Base-by-base conservation (phyloP, 345 rosid species). In the Salix exigua region DNA sequence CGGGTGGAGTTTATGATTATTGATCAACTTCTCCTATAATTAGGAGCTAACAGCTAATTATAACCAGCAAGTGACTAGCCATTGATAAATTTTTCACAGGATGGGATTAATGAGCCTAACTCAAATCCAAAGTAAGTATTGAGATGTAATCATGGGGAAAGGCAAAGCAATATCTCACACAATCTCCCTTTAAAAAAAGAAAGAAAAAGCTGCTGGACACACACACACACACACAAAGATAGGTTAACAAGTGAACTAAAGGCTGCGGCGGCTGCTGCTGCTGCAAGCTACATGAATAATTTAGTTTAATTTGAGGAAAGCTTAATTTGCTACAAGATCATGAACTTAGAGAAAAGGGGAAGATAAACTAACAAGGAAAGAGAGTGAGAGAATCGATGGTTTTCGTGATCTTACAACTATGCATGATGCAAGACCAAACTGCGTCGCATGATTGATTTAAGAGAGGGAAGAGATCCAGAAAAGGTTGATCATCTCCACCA, bases 381-480 rank as follows among this genome's bases (percentile, higher is more conserved):
- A 46, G 21, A 68, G 65, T 50, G 75, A 68, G 78, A 79, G 82
- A 75, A 71, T 62, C 55, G 19, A 81, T 76, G 86, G 86, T 75
- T 73, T 75, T 73, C 68, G 83, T 66, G 72, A 78, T 74, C 86
- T 84, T 87, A 83, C 92, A 86, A 89, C 90, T 83, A 35, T 35
- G 37, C 37, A 35, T 80, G 90, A 87, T 80, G 90, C 85, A 72
- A 73, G 66, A 63, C 75, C 89, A 77, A 81, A 77, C 12, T 71
- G 86, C 78, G 37, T 7, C 37, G 7, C 77, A 87, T 89, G 86
- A 87, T 89, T 89, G 86, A 87, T 89, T 84, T 76, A 75, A 66
- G 79, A 77, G 82, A 76, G 71, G 86, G 83, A 83, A 83, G 82
- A 74, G 76, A 75, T 75, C 78, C 67, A 48, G 50, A 25, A 74